Evolutionary conservation across 495 filamentous ascomycete genomes (phyloP), one percentile per base, ranked within the genome.

Genomic region (Daldinia grandis): DNA sequence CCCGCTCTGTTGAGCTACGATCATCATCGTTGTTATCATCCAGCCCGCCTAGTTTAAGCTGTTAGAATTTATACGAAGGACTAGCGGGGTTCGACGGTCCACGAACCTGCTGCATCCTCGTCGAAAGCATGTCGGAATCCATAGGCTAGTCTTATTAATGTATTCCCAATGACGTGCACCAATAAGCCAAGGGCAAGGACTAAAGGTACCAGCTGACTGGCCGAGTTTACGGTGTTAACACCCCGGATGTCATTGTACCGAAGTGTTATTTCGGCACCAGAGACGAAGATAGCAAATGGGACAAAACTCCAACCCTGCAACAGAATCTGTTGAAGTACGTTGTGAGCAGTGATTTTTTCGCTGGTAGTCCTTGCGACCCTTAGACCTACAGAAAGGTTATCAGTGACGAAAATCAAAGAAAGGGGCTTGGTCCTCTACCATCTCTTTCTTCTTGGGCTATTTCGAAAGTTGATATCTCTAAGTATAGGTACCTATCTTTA

Each of bases 231-330:
- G 12, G 68, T 35, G 21, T 66, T 37, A 7, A 71, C 68, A 4
- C 49, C 67, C 15, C 37, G 24, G 17, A 70, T 70, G 3, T 54
- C 35, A 25, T 70, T 70, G 17, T 59, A 70, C 55, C 38, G 55
- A 12, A 70, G 25, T n/a, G 55, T 64, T 7, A 70, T 10, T 27
- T 70, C 67, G n/a, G 64, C 50, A 17, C 64, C 64, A 28, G 57
- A 24, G 25, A 64, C 67, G 30, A 61, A 64, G 35, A 59, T 35
- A 19, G 38, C 51, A 31, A 64, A 70, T 0, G 67, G 62, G 12
- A 64, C 8, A n/a, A 64, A 35, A 14, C 50, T 70, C 67, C 67
- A 59, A 19, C 27, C 35, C 27, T 64, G 59, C 21, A 64, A 25
- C 12, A 27, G 35, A 21, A 64, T 53, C 12, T 70, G 60, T 21